Base-by-base conservation (phyloP, 108 stramenopile species). In the Thalassiosira profunda region DNA sequence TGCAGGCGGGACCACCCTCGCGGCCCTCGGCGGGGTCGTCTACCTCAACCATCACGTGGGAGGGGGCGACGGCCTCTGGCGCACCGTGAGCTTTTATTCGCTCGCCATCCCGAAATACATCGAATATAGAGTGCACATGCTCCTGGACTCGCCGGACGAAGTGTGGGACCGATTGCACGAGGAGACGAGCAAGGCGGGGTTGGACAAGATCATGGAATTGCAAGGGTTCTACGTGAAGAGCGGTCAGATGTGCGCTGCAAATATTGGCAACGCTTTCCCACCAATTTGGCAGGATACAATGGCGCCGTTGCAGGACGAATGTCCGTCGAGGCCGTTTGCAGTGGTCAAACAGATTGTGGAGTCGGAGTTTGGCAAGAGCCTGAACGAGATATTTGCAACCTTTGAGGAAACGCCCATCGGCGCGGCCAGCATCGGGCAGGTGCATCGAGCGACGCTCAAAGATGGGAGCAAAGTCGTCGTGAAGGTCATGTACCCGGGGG, bases 381-480 rank as follows among this genome's bases (percentile, higher is more conserved):
- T 88, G 25, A 61, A 78, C 17, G 62, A 88, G 6, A 67, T 86
- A 3, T 95, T 95, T 62, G 54, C 74, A 5, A 62, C 76, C 3
- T 84, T 94, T 67, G 90, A 94, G 26, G 79, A 81, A 45, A 61
- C n/a, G 9, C 94, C 94, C 12, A 91, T 95, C 33, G 94, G 94
- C 26, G 72, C 88, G 21, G 94, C 94, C 5, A 81, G 82, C 7
- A 95, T 95, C 59, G 94, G 94, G 3, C 94, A 95, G 61, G 91
- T 92, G 1, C 94, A 95, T 74, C 67, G 87, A 1, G 94, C 94
- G 14, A 91, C 81, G 3, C 53, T 94, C 8, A 79, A 66, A 64
- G 80, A 85, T 58, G 85, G 86, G 4, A 79, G 63, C 49, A 59
- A 60, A 42, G 91, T 92, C 2, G 94, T 92, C 0, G 88, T 92